Evolutionary conservation across 2,329 filamentous ascomycete species (phyloP), one percentile per base, ranked within the genome.

Genomic region (Pyricularia sp.): DNA sequence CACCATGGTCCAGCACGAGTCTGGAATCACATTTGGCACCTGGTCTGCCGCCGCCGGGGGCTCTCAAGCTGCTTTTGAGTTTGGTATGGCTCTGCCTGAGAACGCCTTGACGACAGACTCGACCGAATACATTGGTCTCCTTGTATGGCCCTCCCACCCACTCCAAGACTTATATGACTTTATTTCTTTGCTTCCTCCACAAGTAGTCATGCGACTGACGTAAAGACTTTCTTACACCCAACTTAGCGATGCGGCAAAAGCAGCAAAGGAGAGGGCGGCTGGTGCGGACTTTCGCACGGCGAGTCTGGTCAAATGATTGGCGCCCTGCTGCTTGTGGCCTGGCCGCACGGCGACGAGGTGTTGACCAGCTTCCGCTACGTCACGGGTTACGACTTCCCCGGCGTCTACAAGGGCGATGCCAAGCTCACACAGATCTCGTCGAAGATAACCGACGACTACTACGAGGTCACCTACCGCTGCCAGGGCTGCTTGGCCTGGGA

Each of bases 401-500:
- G 78, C 0, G 70, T 81, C 44, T 89, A 89, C 73, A 78, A 78
- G 0, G 88, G 88, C 65, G 77, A 84, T 66, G 85, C 87, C 9
- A 84, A 78, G 40, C 72, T 89, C 28, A 86, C 83, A 0, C 81
- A 85, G 68, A 82, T 89, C 67, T 83, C 81, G 16, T 81, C 82
- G 16, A 79, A 76, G 30, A 77, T 88, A 65, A 87, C 82, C 69
- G 77, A 78, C 19, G 84, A 82, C 30, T 76, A 82, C 68, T 90
- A 84, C 72, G 82, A 82, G 60, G 71, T 88, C 62, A 80, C 88
- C n/a, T 90, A 88, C 75, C 80, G 84, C 61, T 90, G 87, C 73
- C 73, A 85, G 68, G 78, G 79, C 68, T 86, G 83, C 71, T 75
- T 84, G 26, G 70, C 76, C 1, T 86, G 83, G 80, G 74, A 81